A percentile compares a stretch with the other conserved stretches of the same genome.
Evolutionary conservation across 75 land plant species (phyloP).

Genomic region (Picea glauca): DNA sequence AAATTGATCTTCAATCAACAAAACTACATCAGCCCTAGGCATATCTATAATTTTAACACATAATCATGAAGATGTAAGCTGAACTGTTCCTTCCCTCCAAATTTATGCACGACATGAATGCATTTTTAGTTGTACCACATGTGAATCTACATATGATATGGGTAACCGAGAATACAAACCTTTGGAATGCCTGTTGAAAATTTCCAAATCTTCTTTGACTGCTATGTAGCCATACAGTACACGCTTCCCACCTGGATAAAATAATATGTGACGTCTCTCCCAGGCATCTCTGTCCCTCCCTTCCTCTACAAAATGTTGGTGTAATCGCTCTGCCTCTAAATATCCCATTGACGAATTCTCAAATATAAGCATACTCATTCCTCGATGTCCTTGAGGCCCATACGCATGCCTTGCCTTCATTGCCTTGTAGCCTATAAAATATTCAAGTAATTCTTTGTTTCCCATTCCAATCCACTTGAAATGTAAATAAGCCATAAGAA

Average conservation of each 20-base stretch:
- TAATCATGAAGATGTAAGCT: too few relatives aligned
- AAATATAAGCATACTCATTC: conserved; percentile 87
- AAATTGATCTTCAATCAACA: too few relatives aligned
- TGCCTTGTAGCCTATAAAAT: conserved; percentile 62
- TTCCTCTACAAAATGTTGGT: conserved; percentile 52
- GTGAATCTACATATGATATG: too few relatives aligned
- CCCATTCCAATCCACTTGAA: conserved; percentile 95
- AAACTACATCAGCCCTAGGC: too few relatives aligned
- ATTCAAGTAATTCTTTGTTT: conserved; percentile 84
- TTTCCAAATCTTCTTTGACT: conserved; percentile 61
- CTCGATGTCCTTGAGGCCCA: conserved; percentile 93
- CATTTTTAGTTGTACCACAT: too few relatives aligned
- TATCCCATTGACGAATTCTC: conserved; percentile 71
- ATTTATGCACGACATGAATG: too few relatives aligned
- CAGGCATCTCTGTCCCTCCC: conserved; percentile 65
- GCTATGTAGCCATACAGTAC: conserved; percentile 83
- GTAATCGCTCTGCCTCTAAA: conserved; percentile 72
- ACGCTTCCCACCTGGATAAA: conserved; percentile 72
- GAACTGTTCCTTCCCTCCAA: too few relatives aligned
- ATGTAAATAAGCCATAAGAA: too few relatives aligned
- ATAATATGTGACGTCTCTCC: conserved; percentile 37
- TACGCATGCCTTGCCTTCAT: conserved; percentile 83
- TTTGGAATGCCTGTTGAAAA: conserved; percentile 72
- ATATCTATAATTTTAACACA: too few relatives aligned
- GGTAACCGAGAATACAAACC: conserved; percentile 30